phyloP scores from a whole-genome alignment of 352 stramenopile genomes.

The Pythium vanterpoolii region DNA sequence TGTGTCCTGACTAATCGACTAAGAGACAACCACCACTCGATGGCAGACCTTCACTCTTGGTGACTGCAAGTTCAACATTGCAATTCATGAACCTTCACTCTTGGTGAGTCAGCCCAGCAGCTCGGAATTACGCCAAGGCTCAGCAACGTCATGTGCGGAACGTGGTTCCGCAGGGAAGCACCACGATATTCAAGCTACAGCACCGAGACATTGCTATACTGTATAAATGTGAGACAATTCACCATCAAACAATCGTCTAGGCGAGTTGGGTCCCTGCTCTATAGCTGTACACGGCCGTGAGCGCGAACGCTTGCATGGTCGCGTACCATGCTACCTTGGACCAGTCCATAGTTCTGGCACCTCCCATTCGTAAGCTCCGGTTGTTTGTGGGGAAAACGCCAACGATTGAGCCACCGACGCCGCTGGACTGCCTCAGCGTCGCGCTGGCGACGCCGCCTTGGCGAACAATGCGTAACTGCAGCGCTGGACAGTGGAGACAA shows the following conservation, averaged over 20 bases:
- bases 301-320: not conserved
- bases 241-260: not conserved
- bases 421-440: not conserved
- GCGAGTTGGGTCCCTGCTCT: not conserved
- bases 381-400: not conserved
- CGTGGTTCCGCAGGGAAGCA: too few species aligned
- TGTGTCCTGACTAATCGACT: too few species aligned
- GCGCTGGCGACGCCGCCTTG: conserved; percentile 3
- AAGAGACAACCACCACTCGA: too few species aligned
- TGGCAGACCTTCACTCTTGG: too few species aligned
- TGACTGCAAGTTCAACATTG: too few species aligned
- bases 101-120: too few species aligned
- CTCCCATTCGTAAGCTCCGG: not conserved
- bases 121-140: too few species aligned
- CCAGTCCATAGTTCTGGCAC: not conserved
- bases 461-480: conserved; percentile 2
- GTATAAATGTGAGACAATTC: not conserved
- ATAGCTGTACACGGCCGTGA: not conserved
- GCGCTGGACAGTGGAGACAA: not conserved
- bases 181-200: too few species aligned
- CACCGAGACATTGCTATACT: too few species aligned
- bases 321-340: conserved; percentile 1
- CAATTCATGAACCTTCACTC: too few species aligned
- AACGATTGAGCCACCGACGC: not conserved
- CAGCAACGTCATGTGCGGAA: too few species aligned